Conservation (phyloP, 1,284 basidiomycete genomes). For the Tilletiaria anomala region DNA sequence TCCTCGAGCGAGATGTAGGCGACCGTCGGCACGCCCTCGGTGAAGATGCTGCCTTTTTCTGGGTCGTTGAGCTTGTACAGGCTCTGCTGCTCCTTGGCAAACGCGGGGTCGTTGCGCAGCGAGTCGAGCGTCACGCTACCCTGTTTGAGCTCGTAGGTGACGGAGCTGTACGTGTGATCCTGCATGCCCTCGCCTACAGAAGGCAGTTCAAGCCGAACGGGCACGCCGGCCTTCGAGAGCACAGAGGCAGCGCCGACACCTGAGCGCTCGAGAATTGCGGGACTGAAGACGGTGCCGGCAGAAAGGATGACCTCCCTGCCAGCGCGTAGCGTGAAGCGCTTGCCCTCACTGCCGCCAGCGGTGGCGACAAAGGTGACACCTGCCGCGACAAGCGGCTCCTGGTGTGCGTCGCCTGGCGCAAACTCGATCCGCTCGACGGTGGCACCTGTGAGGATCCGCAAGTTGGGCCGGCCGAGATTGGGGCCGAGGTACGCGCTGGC, state of each 20-base stretch:
- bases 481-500: constrained; percentile 29
- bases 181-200: constrained; percentile 43
- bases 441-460: constrained; percentile 21
- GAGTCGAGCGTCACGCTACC: constrained; percentile 23
- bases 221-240: constrained; percentile 39
- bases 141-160: constrained; percentile 23
- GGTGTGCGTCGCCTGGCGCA: constrained; percentile 3
- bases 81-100: constrained; percentile 18
- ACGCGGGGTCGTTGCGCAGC: constrained; percentile 22
- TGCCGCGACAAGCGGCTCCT: constrained; percentile 9
- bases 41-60: constrained; percentile 16
- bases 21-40: constrained; percentile 28
- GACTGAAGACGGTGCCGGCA: constrained; percentile 32
- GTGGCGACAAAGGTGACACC: constrained; percentile 23
- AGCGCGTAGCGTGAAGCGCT: constrained; percentile 18
- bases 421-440: constrained; percentile 24
- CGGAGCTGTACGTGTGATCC: constrained; percentile 41
- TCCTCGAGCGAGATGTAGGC: constrained; percentile 26
- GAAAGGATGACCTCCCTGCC: constrained; percentile 28
- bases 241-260: constrained; percentile 44
- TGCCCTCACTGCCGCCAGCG: constrained; percentile 8
- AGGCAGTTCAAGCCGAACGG: constrained; percentile 19
- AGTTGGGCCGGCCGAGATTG: constrained; percentile 18
- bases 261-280: constrained; percentile 45
- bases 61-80: constrained; percentile 16